These are phyloP conservation scores for Rhynchosporium graminicola DNA, from an alignment of 2,329 filamentous ascomycete species.

Conservation along the genomic window DNA sequence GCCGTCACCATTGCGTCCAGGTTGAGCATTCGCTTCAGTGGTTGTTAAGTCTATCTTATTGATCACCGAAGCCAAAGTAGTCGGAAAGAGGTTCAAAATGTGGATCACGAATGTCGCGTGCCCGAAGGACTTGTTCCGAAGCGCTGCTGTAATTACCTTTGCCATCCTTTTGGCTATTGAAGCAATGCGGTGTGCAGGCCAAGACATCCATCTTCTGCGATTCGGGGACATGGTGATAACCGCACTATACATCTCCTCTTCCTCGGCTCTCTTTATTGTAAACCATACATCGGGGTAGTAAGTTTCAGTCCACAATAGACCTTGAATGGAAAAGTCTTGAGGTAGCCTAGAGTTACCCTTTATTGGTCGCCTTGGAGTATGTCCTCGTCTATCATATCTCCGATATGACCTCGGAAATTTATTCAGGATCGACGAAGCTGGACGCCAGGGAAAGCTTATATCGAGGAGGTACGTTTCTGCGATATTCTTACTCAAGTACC, in stretches of 20 bases:
- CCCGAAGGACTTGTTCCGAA: background rate
- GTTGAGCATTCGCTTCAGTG: background rate
- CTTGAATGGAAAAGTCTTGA: slow-evolving; percentile 38
- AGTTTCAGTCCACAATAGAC: slow-evolving; percentile 31
- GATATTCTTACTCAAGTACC: too few relatives aligned
- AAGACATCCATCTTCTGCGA: too few relatives aligned
- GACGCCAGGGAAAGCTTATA: too few relatives aligned
- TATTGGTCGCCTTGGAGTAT: slow-evolving; percentile 29
- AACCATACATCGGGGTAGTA: slow-evolving; percentile 37
- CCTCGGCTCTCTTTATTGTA: too few relatives aligned
- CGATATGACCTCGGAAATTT: too few relatives aligned
- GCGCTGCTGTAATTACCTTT: background rate
- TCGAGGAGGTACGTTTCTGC: too few relatives aligned
- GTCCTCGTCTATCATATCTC: slow-evolving; percentile 24
- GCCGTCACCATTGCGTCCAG: background rate
- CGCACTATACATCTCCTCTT: too few relatives aligned
- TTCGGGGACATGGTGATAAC: too few relatives aligned
- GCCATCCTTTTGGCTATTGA: background rate
- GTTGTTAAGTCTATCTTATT: background rate
- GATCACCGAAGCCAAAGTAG: background rate
- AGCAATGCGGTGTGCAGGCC: background rate
- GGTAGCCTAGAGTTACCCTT: slow-evolving; percentile 34
- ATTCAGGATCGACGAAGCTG: too few relatives aligned
- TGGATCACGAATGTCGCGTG: background rate
- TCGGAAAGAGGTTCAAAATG: background rate